phyloP scores from a whole-genome alignment of 139 green algal genomes.

The Desmodesmus armatus region DNA sequence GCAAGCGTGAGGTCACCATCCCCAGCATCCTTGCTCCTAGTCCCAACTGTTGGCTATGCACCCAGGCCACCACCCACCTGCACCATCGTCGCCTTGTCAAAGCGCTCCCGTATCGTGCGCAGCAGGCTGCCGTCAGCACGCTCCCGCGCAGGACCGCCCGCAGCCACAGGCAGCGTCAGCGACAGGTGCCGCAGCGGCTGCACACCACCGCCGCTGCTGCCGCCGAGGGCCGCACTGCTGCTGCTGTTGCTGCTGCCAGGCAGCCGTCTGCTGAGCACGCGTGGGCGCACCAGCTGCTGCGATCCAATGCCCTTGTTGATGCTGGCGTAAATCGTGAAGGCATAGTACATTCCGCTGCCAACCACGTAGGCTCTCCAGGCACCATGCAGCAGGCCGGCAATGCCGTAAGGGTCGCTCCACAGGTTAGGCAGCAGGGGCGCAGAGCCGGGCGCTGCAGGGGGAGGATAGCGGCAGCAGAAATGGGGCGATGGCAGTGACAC shows the following conservation, averaged over 20 bases:
- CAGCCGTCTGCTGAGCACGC: neutral
- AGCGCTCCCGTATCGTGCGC: neutral
- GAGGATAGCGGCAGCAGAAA: neutral
- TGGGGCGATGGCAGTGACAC: no score
- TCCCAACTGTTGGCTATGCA: neutral
- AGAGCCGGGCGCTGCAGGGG: neutral
- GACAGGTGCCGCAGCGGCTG: conserved; percentile 9
- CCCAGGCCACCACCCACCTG: conserved; percentile 29
- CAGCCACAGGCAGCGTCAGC: neutral
- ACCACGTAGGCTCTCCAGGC: conserved; percentile 14
- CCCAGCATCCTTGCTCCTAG: no score
- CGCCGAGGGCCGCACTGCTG: neutral
- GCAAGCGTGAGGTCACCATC: no score
- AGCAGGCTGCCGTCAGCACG: neutral
- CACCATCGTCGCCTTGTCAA: conserved; percentile 40
- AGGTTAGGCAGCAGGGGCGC: neutral
- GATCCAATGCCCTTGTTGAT: conserved; percentile 12
- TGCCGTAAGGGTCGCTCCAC: conserved; percentile 4
- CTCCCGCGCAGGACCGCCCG: neutral
- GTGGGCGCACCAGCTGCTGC: no score
- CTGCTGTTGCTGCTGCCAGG: conserved; percentile 2
- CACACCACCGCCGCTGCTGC: neutral
- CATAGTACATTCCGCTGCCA: conserved; percentile 1
- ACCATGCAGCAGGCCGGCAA: conserved; percentile 32
- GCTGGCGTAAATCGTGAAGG: conserved; percentile 32